phyloP scores from a whole-genome alignment of 2,329 filamentous ascomycete species.

The Cladosporium colombiae region DNA sequence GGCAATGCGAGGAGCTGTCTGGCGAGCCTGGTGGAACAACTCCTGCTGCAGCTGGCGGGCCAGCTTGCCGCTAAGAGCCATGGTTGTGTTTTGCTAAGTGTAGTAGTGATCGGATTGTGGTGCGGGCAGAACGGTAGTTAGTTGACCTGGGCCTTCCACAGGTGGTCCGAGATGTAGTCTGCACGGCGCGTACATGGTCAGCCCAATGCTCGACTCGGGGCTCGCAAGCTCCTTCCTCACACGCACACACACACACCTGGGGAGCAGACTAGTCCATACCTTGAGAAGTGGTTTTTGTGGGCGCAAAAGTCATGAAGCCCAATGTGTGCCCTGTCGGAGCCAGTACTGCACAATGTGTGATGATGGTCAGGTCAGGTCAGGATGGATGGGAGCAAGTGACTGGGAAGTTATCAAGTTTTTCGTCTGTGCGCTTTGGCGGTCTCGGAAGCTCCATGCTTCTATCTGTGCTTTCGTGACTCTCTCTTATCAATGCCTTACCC shows the following conservation, averaged over 20 bases:
- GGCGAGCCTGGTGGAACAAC: slow-evolving; percentile 31
- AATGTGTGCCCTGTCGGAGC: slow-evolving; percentile 18
- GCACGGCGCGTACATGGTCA: slow-evolving; percentile 1
- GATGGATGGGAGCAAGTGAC: slow-evolving; percentile 4
- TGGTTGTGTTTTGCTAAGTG: slow-evolving; percentile 26
- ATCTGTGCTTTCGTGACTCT: not conserved
- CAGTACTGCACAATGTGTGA: slow-evolving; percentile 12
- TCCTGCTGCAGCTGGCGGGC: slow-evolving; percentile 35
- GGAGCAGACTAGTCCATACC: slow-evolving; percentile 41
- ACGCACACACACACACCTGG: not conserved
- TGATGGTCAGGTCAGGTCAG: not conserved
- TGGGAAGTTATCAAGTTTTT: not conserved
- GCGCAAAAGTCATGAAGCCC: slow-evolving; percentile 48
- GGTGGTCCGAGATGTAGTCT: slow-evolving; percentile 71
- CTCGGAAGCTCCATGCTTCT: not conserved
- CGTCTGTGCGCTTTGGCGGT: not conserved
- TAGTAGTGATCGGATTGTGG: slow-evolving; percentile 22
- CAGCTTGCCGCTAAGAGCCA: slow-evolving; percentile 38
- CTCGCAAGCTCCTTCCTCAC: not conserved
- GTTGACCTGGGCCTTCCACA: slow-evolving; percentile 68
- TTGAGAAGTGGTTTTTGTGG: slow-evolving; percentile 55
- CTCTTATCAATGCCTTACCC: not conserved
- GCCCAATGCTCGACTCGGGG: slow-evolving; percentile 5
- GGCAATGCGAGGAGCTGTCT: slow-evolving; percentile 27
- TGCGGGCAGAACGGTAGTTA: slow-evolving; percentile 41